These are phyloP conservation scores for Venturia oleaginea DNA, from an alignment of 2,329 filamentous ascomycete genomes.

Conservation along the genomic window DNA sequence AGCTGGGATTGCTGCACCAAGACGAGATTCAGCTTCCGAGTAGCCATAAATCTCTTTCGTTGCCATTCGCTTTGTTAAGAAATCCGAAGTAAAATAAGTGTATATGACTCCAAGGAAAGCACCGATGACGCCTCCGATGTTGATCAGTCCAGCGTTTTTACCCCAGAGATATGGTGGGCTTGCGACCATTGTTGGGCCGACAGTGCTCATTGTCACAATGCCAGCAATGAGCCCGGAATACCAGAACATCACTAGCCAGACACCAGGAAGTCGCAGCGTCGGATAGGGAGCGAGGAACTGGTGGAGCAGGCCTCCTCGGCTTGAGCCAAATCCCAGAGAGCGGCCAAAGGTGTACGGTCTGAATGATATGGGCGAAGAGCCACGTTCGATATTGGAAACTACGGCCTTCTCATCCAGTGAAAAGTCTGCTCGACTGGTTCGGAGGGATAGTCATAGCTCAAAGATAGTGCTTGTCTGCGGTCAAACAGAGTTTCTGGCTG, in stretches of 20 bases:
- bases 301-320: slow-evolving; percentile 24
- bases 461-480: slow-evolving; percentile 20
- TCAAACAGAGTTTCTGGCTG: slow-evolving; percentile 34
- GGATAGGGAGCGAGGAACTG: slow-evolving; percentile 31
- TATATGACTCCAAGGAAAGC: slow-evolving; percentile 27
- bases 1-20: slow-evolving; percentile 30
- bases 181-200: slow-evolving; percentile 30
- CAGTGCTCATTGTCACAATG: slow-evolving; percentile 30
- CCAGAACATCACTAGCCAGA: slow-evolving; percentile 33
- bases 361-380: not conserved
- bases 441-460: slow-evolving; percentile 15
- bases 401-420: not conserved
- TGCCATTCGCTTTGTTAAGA: slow-evolving; percentile 28
- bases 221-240: slow-evolving; percentile 35
- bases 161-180: slow-evolving; percentile 35
- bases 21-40: slow-evolving; percentile 31
- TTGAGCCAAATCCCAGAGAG: slow-evolving; percentile 29
- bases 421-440: slow-evolving; percentile 19
- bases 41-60: slow-evolving; percentile 28
- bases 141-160: slow-evolving; percentile 29
- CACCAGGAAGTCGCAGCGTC: slow-evolving; percentile 31
- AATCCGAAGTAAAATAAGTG: slow-evolving; percentile 31
- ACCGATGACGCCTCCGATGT: slow-evolving; percentile 31
- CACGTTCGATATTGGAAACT: not conserved
- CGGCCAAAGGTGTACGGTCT: slow-evolving; percentile 21